Evolutionary conservation across 2,329 filamentous ascomycete species (phyloP), one percentile per base, ranked within the genome.

Genomic region (Aureobasidium musti): DNA sequence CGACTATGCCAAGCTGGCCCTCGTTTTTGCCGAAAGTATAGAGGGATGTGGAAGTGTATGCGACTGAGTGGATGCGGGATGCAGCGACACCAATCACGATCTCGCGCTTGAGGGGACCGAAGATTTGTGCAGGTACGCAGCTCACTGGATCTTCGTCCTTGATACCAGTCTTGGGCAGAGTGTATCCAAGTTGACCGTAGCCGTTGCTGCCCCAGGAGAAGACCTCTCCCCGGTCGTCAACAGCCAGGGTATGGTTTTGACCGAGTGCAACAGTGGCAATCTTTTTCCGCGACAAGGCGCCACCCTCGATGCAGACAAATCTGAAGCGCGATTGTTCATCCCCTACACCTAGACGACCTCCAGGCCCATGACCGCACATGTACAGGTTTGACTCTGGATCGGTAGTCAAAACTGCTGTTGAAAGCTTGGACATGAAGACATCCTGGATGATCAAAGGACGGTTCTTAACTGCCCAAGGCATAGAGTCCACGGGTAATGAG

Each of bases 21-120:
- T 92, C 88, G 72, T 98, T 99, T 73, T 95, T 96, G 26, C 95
- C 95, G 83, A 96, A 99, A 2, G 92, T 96, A 75, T 91, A 99
- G 1, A 99, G 80, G 1, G 91, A 91, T 0, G 87, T 86, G 1
- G 85, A 83, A 0, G 92, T 97, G 73, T 95, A 90, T 0, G 92
- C 91, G 3, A 96, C 93, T 0, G 95, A 98, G 78, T 99, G 95
- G 45, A 96, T 88, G 0, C 91, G 84, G 1, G 95, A 98, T 7
- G 95, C 94, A 1, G 95, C 92, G 66, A 93, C 86, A 0, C 95
- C 95, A 26, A 91, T 77, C 19, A 98, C 86, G 1, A 81, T 75
- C 74, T 98, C 95, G 74, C 92, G 91, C 74, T 97, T 98, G 67
- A 99, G 81, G 0, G 91, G 86, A 0, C 95, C 94, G 76, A 96